Evolutionary conservation across 257 asterid species (phyloP).

Genomic region (Przewalskia tangutica): DNA sequence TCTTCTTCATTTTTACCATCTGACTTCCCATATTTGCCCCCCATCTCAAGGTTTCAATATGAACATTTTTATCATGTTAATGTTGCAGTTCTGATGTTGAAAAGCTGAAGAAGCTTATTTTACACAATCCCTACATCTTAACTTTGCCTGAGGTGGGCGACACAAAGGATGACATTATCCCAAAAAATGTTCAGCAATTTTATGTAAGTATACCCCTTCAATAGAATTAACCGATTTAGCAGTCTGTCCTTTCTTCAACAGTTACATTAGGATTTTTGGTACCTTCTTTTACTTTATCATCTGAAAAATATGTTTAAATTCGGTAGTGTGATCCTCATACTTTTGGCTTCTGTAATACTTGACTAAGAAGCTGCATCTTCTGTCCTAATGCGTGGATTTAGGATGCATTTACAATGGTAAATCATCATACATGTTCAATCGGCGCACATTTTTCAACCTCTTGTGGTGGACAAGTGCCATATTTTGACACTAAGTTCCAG

Average conservation of each 20-base stretch:
- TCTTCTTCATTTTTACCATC: not conserved
- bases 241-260: not conserved
- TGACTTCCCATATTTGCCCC: not conserved
- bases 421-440: not conserved
- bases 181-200: conserved; percentile 83
- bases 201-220: conserved; percentile 45
- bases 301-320: not conserved
- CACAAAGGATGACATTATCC: conserved; percentile 73
- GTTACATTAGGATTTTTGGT: not conserved
- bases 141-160: conserved; percentile 83
- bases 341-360: not conserved
- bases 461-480: not conserved
- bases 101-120: conserved; percentile 81
- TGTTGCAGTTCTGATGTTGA: conserved; percentile 78
- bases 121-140: conserved; percentile 82
- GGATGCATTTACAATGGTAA: not conserved
- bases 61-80: conserved; percentile 10
- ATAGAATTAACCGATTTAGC: not conserved
- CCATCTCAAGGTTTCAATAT: not conserved
- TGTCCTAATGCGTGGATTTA: not conserved
- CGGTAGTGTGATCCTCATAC: not conserved
- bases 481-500: not conserved
- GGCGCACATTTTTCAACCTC: not conserved
- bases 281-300: not conserved
- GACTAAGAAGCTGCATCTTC: not conserved